Evolutionary conservation across 108 stramenopile species (phyloP), one percentile per base, ranked within the genome.

Genomic region (Cylindrotheca closterium): DNA sequence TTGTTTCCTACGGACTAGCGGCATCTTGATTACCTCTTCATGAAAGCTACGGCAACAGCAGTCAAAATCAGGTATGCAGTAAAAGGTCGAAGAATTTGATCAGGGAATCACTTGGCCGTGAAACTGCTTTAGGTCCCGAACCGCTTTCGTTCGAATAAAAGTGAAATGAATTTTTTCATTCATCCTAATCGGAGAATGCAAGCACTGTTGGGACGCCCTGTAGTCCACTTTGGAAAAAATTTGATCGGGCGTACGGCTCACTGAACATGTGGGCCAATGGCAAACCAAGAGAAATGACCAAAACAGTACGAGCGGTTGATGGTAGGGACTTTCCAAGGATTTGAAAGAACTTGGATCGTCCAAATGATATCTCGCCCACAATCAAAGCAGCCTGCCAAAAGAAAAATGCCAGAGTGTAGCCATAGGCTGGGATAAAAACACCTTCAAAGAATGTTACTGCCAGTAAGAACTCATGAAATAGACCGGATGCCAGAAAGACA

Each of bases 401-500:
- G 26, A 90, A 87, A 71, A 90, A 90, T 1, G 68, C 67, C 17
- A 69, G 74, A 18, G 80, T 68, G 10, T 60, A 68, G 24, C 86
- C 86, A 49, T 73, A 57, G 12, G 47, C 22, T 7, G 71, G 66
- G 18, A 86, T 22, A 21, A n/a, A 22, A 19, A 17, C n/a, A 24
- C 25, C 3, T 28, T 57, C 19, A 18, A 1, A 4, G 32, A 2
- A 37, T 8, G 1, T 17, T 26, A 15, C 56, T 62, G 45, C 58
- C 51, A n/a, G 18, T 5, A 89, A 17, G 78, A 80, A 89, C 51
- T 91, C 90, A 65, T 91, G 90, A 70, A 91, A 86, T 2, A 78
- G 25, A 1, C 90, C 90, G 22, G 78, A 80, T 12, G 84, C 83
- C 17, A 88, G 19, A 60, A 91, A 91, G 1, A 85, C 73, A 17